These are phyloP conservation scores for Basidioascus undulatus DNA, from an alignment of 768 basidiomycete genomes.

Conservation along the genomic window DNA sequence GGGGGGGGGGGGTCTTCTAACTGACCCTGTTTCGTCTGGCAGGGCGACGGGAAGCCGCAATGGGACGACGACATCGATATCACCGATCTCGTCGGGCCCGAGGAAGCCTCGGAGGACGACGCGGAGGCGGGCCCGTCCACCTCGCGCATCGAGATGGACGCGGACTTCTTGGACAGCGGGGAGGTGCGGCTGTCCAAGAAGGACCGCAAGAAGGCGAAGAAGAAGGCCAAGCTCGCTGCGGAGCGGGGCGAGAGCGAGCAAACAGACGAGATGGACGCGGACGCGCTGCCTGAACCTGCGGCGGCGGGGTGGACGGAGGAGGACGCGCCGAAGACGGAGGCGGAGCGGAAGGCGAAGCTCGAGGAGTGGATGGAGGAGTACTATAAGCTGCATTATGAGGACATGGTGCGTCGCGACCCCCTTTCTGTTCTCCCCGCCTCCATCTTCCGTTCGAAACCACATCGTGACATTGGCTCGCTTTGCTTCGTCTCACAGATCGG, in stretches of 20 bases:
- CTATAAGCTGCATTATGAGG: conserved; percentile 80
- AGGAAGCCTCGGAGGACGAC: conserved; percentile 16
- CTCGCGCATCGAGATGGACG: conserved; percentile 27
- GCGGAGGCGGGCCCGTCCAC: conserved; percentile 12
- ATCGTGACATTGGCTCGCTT: background rate
- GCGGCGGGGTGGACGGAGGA: conserved; percentile 37
- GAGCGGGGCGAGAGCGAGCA: conserved; percentile 9
- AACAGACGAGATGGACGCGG: conserved; percentile 20
- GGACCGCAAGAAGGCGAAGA: conserved; percentile 8
- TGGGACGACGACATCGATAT: conserved; percentile 86
- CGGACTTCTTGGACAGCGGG: conserved; percentile 2
- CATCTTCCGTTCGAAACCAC: background rate
- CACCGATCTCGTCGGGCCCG: conserved; percentile 28
- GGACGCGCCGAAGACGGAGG: conserved; percentile 40
- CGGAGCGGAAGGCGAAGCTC: conserved; percentile 58
- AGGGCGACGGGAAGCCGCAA: conserved; percentile 41
- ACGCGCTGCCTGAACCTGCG: no score
- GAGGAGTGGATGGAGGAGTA: conserved; percentile 81
- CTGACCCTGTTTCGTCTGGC: background rate
- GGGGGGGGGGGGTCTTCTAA: background rate
- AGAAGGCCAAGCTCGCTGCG: conserved; percentile 25
- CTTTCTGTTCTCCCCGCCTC: background rate
- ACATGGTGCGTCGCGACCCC: conserved; percentile 38
- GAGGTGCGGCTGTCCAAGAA: conserved; percentile 2
- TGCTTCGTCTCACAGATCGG: conserved; percentile 34